Evolutionary conservation across 2,329 filamentous ascomycete genomes (phyloP), one percentile per base, ranked within the genome.

Genomic region (Metarhizium robertsii): DNA sequence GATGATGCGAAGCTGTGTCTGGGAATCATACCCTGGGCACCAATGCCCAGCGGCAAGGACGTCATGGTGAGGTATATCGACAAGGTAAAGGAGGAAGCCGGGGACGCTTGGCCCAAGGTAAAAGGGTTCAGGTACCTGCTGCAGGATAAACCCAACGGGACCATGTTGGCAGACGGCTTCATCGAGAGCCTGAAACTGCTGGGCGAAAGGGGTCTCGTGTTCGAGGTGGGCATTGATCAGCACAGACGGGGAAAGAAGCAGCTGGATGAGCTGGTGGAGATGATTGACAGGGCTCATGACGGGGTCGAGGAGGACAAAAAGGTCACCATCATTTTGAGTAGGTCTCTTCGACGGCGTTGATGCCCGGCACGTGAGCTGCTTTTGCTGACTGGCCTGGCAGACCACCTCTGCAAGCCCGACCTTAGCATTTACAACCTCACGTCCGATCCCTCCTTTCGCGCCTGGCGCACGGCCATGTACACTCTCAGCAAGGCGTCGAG

Each of bases 321-420:
- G 64, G 81, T 86, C 38, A 79, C 75, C 0, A 81, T 92, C 64
- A 77, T 95, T 53, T 72, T 95, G 61, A 90, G 87, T 87, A 69
- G 69, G 80, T 76, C 38, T 30, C n/a, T 32, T 14, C 8, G 25
- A 25, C 25, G 25, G 25, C 25, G 25, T 25, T 25, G 25, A 25
- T 25, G 25, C n/a, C n/a, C 25, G 18, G n/a, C 16, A 30, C 38
- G 13, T 4, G n/a, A n/a, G 43, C 18, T 46, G 25, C 25, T 25
- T 25, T 25, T 25, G n/a, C 40, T 16, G 11, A 6, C n/a, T 43
- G 20, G 18, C 13, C 32, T 30, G 16, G 13, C 18, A 92, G 88
- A 96, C 70, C 91, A 96, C 71, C 80, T 96, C 62, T 92, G 90
- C 79, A 96, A 96, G 72, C 91, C 91, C 1, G 84, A 92, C 68